A percentile compares a stretch with the other conserved stretches of the same genome.
Evolutionary conservation across 2,329 filamentous ascomycete species (phyloP).

Genomic region (Allantophomopsis cytisporea): DNA sequence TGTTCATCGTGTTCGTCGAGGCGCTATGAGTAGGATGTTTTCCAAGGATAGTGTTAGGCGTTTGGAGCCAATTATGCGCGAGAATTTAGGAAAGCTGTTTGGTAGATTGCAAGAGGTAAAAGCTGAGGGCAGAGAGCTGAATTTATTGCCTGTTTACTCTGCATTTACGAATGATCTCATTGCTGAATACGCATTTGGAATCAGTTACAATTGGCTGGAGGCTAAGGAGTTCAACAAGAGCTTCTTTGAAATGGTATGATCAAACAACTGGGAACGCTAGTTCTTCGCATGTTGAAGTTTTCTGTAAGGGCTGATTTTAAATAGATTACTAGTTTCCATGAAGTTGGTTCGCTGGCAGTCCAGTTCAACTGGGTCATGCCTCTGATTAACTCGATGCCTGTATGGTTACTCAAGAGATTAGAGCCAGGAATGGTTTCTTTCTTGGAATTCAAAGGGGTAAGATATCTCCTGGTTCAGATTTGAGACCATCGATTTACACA

Average conservation of each 20-base stretch:
- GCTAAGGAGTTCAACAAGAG: constrained; percentile 9
- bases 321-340: constrained; percentile 1
- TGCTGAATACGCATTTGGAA: constrained; percentile 17
- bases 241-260: constrained; percentile 15
- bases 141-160: constrained; percentile 14
- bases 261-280: neutral
- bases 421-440: constrained; percentile 2
- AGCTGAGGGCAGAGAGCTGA: neutral
- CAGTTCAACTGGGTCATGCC: constrained; percentile 3
- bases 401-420: neutral
- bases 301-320: too few species aligned
- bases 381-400: constrained; percentile 3
- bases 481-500: neutral
- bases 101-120: neutral
- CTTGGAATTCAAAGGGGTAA: neutral
- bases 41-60: constrained; percentile 5
- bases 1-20: constrained; percentile 7
- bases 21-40: constrained; percentile 8
- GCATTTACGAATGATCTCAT: constrained; percentile 16
- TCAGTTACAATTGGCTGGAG: constrained; percentile 17
- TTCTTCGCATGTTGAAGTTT: too few species aligned
- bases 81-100: constrained; percentile 2
- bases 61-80: constrained; percentile 5
- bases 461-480: neutral
- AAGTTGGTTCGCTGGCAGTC: constrained; percentile 6